Evolutionary conservation across 768 basidiomycete species (phyloP), one percentile per base, ranked within the genome.

Genomic region (Podaxis pistillaris): DNA sequence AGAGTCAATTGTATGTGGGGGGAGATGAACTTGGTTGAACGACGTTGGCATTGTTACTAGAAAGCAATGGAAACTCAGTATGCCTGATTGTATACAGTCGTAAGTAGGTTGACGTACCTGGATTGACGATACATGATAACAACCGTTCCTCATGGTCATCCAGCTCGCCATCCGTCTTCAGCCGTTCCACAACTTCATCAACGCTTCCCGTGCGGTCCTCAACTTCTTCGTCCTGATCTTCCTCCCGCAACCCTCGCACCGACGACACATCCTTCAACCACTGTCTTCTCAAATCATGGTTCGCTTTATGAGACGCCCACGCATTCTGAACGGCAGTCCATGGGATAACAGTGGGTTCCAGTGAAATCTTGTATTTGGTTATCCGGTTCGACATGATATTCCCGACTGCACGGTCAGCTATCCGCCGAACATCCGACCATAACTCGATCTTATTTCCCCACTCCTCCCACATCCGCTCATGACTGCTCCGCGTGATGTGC

Each of bases 1-100:
- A 24, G 93, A 90, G 73, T 98, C 95, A 53, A 96, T 91, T 0
- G 94, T 96, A 71, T 90, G 88, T 17, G 85, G 73, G 9, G 95
- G 94, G 47, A 98, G 82, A 72, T 96, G 93, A 26, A 97, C 94
- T 66, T 95, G 90, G 56, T 79, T 81, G 73, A 96, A 97, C 0
- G 91, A 87, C 7, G 94, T 96, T 12, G 88, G 83, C 77, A 94
- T 86, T 0, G 89, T 79, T 28, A 74, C 91, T 59, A 57, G 52
- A 15, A 62, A 61, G 56, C 60, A 26, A 63, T 63, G 46, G 47
- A 36, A 62, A n/a, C 26, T 36, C 67, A 54, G 22, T 17, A 40
- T 53, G 17, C 24, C 15, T n/a, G 30, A 46, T 9, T 22, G 6
- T 13, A 47, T 2, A 40, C 41, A 36, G 22, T 13, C 47, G 33